phyloP scores from a whole-genome alignment of 345 rosid genomes.

The Aurinia saxatilis region DNA sequence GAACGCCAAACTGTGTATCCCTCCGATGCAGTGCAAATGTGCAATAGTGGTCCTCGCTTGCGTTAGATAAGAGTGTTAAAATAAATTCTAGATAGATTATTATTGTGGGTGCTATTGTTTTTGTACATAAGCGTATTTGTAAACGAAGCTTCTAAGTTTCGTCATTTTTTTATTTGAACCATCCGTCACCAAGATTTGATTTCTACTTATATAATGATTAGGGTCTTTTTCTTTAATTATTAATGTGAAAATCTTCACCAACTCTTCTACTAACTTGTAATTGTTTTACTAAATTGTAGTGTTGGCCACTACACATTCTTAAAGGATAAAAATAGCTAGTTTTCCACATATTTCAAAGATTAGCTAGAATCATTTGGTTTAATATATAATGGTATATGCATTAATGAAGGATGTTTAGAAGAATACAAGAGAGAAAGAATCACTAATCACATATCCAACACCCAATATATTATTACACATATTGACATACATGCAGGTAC shows the following conservation, averaged over 20 bases:
- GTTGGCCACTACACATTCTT: too few species aligned
- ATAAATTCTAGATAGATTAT: too few species aligned
- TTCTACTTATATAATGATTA: background rate
- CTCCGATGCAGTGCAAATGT: too few species aligned
- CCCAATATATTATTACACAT: background rate
- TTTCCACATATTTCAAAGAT: too few species aligned
- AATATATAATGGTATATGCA: too few species aligned
- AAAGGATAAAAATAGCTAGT: too few species aligned
- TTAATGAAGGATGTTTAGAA: background rate
- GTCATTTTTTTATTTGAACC: background rate
- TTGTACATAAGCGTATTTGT: conserved; percentile 1
- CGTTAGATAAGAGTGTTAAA: background rate
- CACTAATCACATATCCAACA: too few species aligned
- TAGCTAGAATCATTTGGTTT: too few species aligned
- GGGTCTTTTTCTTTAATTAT: background rate
- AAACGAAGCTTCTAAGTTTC: background rate
- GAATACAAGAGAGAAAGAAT: background rate
- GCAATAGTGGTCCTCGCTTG: too few species aligned
- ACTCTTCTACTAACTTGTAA: background rate
- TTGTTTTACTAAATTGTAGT: background rate
- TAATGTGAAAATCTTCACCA: conserved; percentile 12
- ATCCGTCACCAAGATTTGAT: background rate
- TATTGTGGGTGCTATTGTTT: conserved; percentile 6
- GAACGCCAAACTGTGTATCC: conserved; percentile 33
- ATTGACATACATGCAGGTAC: background rate